A percentile compares a stretch with the other conserved stretches of the same genome.
Conservation (phyloP, 2,329 filamentous ascomycete species). For the Pseudodiploospora longispora region DNA sequence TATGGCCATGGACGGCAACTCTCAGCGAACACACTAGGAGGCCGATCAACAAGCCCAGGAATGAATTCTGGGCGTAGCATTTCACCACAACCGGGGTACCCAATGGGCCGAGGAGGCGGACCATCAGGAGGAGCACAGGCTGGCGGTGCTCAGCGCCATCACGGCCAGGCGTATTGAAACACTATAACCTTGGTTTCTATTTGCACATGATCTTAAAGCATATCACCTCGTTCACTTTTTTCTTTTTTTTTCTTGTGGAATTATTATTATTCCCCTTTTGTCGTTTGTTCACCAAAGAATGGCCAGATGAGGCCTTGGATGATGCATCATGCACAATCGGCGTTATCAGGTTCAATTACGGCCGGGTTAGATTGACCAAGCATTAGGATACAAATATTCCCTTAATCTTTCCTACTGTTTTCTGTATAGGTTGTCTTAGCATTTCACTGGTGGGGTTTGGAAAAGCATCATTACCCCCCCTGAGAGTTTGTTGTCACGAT, state of each 20-base stretch:
- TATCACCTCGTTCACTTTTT: not conserved
- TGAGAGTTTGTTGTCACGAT: no score
- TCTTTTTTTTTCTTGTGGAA: conserved; percentile 1
- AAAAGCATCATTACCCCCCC: no score
- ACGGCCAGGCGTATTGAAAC: conserved; percentile 28
- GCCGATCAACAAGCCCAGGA: conserved; percentile 20
- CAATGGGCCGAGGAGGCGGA: conserved; percentile 21
- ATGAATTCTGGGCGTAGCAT: conserved; percentile 18
- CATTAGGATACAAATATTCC: no score
- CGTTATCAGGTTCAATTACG: no score
- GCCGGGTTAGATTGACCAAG: no score
- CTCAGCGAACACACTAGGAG: conserved; percentile 39
- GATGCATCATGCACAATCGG: no score
- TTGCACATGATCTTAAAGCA: conserved; percentile 5
- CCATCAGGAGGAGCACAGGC: conserved; percentile 10
- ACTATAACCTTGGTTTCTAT: conserved; percentile 6
- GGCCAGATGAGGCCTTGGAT: no score
- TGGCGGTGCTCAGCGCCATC: conserved; percentile 22
- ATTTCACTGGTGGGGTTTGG: no score
- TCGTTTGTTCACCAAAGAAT: no score
- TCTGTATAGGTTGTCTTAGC: no score
- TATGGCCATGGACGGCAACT: conserved; percentile 53
- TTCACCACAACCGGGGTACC: conserved; percentile 17
- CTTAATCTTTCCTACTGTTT: no score
- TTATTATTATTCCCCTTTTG: no score